Conservation (phyloP, 106 monocot species). For the Amphibolis antarctica region DNA sequence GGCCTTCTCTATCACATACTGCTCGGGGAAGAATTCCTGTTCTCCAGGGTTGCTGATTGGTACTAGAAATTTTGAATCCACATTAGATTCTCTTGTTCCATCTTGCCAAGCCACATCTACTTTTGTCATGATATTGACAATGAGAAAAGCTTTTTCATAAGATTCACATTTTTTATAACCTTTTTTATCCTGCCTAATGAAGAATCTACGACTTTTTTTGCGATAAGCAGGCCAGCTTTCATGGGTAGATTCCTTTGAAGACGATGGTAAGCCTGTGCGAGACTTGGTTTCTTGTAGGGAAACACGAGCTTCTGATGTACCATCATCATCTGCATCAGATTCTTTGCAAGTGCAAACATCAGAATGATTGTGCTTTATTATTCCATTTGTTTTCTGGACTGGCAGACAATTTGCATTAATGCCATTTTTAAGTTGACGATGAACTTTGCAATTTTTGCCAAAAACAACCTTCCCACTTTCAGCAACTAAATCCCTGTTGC, state of each 20-base stretch:
- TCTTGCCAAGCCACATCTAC: slow-evolving; percentile 95
- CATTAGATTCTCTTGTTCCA: slow-evolving; percentile 50
- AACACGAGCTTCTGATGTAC: slow-evolving; percentile 10
- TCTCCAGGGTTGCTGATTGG: slow-evolving; percentile 75
- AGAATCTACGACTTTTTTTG: slow-evolving; percentile 56
- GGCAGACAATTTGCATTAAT: neutral
- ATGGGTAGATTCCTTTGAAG: slow-evolving; percentile 34
- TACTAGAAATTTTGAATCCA: slow-evolving; percentile 57
- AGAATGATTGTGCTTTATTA: neutral
- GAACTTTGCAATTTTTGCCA: neutral
- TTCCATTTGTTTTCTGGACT: neutral
- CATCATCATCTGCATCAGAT: slow-evolving; percentile 9
- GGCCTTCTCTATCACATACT: slow-evolving; percentile 82
- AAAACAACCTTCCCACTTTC: neutral
- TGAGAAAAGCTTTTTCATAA: slow-evolving; percentile 71
- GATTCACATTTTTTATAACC: slow-evolving; percentile 40
- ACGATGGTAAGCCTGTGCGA: slow-evolving; percentile 21
- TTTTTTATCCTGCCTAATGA: slow-evolving; percentile 54
- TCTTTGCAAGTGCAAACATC: neutral
- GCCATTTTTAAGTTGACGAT: slow-evolving; percentile 7
- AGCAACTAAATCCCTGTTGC: neutral
- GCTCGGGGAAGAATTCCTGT: slow-evolving; percentile 92
- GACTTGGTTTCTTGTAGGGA: slow-evolving; percentile 9
- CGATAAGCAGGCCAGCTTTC: slow-evolving; percentile 43
- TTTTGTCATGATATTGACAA: slow-evolving; percentile 56